Evolutionary conservation across 441 rosid genomes (phyloP), one percentile per base, ranked within the genome.

Genomic region (Kokia cookei): DNA sequence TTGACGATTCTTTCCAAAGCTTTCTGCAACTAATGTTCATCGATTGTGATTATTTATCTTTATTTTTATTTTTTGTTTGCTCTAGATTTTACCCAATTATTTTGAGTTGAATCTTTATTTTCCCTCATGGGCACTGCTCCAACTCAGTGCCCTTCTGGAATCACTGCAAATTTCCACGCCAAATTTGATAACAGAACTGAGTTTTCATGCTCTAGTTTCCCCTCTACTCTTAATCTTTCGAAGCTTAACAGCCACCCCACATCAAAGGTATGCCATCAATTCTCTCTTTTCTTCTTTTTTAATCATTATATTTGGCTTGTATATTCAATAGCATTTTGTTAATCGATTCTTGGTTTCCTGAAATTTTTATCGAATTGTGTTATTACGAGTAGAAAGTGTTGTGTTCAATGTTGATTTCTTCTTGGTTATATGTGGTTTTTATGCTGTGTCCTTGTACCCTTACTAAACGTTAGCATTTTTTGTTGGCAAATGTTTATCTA

Each of bases 61-160:
- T 3, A 6, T 24, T 65, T 50, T 12, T 2, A 3, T 54, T 19
- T 26, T 54, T 19, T 54, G 3, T 32, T 15, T 61, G 19, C 24
- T 47, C 37, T 17, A 50, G 37, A 14, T 10, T 0, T 3, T 11
- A 50, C 15, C 27, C 35, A 7, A 65, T 55, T 74, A 73, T 70
- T 70, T 60, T 55, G 83, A 71, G 65, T 40, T 71, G 72, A 76
- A 77, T 74, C 35, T 37, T 17, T 15, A 42, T 50, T 45, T 17
- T 67, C 81, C 77, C 37, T 69, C 55, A 92, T 90, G 97, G 90
- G 81, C 75, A 76, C 93, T 72, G 60, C 86, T 76, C 68, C 84
- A 65, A 74, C 82, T 70, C 87, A 75, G 71, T 82, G 66, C 83
- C 85, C 84, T 58, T 71, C 69, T 73, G 89, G 86, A 82, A 79